Percentiles rank a stretch among this genome's conserved stretches.
Evolutionary conservation across 768 basidiomycete genomes (phyloP).

Genomic region (Chiua virens): DNA sequence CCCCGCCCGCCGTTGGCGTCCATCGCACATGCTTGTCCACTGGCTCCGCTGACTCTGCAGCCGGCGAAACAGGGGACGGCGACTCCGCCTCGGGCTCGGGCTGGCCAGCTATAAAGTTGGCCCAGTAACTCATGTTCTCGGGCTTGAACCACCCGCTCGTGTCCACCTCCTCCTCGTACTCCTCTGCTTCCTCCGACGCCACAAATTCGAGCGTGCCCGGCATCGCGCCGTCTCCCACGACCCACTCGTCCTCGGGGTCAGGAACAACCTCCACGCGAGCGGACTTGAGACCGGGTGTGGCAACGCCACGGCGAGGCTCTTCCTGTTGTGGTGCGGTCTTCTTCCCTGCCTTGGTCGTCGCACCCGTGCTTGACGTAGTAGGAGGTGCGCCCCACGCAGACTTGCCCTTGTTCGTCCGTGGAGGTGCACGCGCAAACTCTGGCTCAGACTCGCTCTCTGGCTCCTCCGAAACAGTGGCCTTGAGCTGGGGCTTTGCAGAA

Average conservation of each 20-base stretch:
- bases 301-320: constrained; percentile 5
- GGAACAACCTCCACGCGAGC: constrained; percentile 13
- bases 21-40: constrained; percentile 23
- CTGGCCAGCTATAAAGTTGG: constrained; percentile 23
- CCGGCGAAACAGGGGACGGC: background rate
- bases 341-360: constrained; percentile 10
- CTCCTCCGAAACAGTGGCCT: constrained; percentile 18
- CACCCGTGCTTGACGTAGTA: background rate
- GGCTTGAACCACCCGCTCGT: constrained; percentile 25
- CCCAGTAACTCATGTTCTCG: constrained; percentile 28
- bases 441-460: constrained; percentile 16
- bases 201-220: constrained; percentile 6
- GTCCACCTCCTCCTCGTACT: constrained; percentile 22
- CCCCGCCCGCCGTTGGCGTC: constrained; percentile 20
- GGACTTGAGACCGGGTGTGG: constrained; percentile 7
- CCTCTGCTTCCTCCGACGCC: constrained; percentile 7
- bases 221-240: background rate
- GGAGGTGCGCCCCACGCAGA: constrained; percentile 10
- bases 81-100: constrained; percentile 7
- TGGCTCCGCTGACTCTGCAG: constrained; percentile 7
- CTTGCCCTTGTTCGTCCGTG: constrained; percentile 18
- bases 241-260: constrained; percentile 14
- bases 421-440: background rate
- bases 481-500: constrained; percentile 17
- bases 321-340: constrained; percentile 13